These are phyloP conservation scores for Tremella yokohamensis DNA, from an alignment of 768 basidiomycete species.

Conservation along the genomic window DNA sequence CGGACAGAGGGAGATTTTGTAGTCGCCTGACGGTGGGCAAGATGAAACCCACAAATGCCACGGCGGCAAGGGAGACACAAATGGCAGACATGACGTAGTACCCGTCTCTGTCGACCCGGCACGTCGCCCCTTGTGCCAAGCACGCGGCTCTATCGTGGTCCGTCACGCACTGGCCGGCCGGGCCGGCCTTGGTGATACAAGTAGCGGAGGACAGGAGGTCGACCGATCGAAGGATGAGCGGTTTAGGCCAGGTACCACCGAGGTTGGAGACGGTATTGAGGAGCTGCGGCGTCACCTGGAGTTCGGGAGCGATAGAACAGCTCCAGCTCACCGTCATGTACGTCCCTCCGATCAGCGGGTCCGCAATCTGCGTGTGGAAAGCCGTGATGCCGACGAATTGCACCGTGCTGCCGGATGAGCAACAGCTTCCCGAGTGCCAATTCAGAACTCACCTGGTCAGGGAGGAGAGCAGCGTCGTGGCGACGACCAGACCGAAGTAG, in stretches of 20 bases:
- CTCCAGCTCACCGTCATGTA: slow-evolving; percentile 86
- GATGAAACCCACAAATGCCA: slow-evolving; percentile 70
- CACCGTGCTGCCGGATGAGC: slow-evolving; percentile 66
- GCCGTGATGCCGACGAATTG: slow-evolving; percentile 99
- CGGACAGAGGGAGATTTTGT: slow-evolving; percentile 59
- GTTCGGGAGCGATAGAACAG: background rate
- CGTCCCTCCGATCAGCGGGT: slow-evolving; percentile 94
- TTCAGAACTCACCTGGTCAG: slow-evolving; percentile 70
- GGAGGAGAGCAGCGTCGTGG: slow-evolving; percentile 75
- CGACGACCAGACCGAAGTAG: slow-evolving; percentile 76
- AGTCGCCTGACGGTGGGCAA: slow-evolving; percentile 77
- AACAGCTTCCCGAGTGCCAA: background rate
- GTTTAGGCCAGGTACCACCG: slow-evolving; percentile 94
- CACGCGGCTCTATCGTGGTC: slow-evolving; percentile 83
- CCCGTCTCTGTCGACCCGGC: slow-evolving; percentile 81
- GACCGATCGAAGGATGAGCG: slow-evolving; percentile 93
- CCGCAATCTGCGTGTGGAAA: slow-evolving; percentile 93
- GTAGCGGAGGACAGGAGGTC: slow-evolving; percentile 81
- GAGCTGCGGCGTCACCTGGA: slow-evolving; percentile 56
- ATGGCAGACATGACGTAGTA: slow-evolving; percentile 79
- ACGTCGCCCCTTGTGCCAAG: slow-evolving; percentile 68
- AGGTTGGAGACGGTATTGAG: slow-evolving; percentile 90
- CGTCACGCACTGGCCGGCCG: slow-evolving; percentile 73
- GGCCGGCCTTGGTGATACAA: slow-evolving; percentile 53
- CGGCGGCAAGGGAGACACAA: slow-evolving; percentile 73